Percentiles rank a stretch among this genome's conserved stretches.
These are phyloP conservation scores for Pistacia integerrima DNA, from an alignment of 345 rosid genomes.

Conservation along the genomic window DNA sequence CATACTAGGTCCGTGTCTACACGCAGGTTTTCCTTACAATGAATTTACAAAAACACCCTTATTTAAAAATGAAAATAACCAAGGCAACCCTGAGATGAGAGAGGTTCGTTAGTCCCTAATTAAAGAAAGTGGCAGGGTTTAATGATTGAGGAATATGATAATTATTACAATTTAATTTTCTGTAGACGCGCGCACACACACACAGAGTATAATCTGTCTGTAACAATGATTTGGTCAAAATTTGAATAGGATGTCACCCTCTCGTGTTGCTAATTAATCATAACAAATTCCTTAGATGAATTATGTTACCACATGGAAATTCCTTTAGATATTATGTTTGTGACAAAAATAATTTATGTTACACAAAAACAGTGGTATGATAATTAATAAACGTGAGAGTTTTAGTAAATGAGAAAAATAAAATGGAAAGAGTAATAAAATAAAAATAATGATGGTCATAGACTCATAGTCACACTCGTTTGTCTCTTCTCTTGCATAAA, in stretches of 20 bases:
- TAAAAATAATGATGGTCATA: background rate
- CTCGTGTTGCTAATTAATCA: slow-evolving; percentile 2
- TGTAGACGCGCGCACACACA: background rate
- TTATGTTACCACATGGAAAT: too few species aligned
- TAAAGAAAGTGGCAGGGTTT: background rate
- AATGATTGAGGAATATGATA: background rate
- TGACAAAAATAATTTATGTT: too few species aligned
- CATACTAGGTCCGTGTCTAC: background rate
- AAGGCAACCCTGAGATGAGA: background rate
- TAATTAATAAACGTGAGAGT: too few species aligned
- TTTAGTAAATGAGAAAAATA: too few species aligned
- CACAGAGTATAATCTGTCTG: background rate
- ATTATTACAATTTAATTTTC: background rate
- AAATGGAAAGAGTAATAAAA: too few species aligned
- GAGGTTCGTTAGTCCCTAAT: background rate
- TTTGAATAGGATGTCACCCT: background rate
- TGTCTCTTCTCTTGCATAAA: background rate
- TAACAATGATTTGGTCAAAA: background rate
- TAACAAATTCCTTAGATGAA: background rate
- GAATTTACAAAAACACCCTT: background rate
- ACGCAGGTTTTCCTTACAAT: background rate
- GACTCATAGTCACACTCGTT: background rate
- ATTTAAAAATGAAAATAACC: background rate
- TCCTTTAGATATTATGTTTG: too few species aligned
- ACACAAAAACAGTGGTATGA: too few species aligned